Evolutionary conservation across 1,284 basidiomycete species (phyloP), one percentile per base, ranked within the genome.

Genomic region (Neonothopanus nambi): DNA sequence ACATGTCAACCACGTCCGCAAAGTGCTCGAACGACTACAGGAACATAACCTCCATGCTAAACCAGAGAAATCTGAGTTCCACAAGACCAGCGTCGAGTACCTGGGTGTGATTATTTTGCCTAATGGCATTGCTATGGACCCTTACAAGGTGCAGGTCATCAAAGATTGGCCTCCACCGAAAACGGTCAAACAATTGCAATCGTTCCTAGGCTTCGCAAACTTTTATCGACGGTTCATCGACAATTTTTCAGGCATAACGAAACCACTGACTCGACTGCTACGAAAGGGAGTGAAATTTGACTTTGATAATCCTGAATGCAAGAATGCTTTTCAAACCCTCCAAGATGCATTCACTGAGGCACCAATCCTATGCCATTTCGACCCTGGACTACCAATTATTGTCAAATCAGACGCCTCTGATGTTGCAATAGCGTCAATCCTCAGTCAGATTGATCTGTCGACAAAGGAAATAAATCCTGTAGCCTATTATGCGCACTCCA

Each of bases 61-160:
- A 30, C 58, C 67, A 0, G 62, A 69, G 24, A 79, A 79, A 57
- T 77, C 74, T 58, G 58, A 67, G 30, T 77, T 74, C 56, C 55
- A 67, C 51, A 46, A 53, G 5, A 21, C 54, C 1, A 26, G 60
- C 17, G 60, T 68, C 7, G 67, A 74, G 23, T 81, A 73, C 62
- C 67, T 81, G 0, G 75, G 78, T 1, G 64, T 69, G 47, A 61
- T 76, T 28, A 61, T 81, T 23, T 47, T 46, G n/a, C 21, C 23
- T 6, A 24, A 43, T 5, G 39, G 40, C 8, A 37, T 51, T 5
- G 26, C n/a, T n/a, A 47, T 53, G 51, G 44, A 53, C 26, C 51
- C 55, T 13, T 39, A 39, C 11, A 57, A 55, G 30, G 42, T 57
- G 6, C 13, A 15, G 5, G 39, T 41, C 11, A 44, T 59, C 13